Percentiles rank a stretch among this genome's conserved stretches.
Conservation (phyloP, 768 basidiomycete species). For the Macrocybe gigantea region DNA sequence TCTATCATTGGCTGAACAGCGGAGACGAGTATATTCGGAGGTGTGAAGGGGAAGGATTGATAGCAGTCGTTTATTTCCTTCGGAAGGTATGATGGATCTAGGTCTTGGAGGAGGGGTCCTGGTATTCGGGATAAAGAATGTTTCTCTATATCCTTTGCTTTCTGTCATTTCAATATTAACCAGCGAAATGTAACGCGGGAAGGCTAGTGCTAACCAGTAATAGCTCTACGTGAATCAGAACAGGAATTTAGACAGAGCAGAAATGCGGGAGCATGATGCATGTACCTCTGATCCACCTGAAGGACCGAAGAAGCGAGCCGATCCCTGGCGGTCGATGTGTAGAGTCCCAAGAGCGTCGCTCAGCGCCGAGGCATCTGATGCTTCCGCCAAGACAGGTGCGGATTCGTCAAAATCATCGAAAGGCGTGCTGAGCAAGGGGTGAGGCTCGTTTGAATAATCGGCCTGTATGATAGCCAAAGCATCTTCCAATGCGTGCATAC, state of each 20-base stretch:
- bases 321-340: slow-evolving; percentile 35
- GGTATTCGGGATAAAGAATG: slow-evolving; percentile 3
- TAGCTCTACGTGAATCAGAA: slow-evolving; percentile 26
- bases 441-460: slow-evolving; percentile 29
- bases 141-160: slow-evolving; percentile 19
- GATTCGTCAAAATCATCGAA: slow-evolving; percentile 25
- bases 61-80: slow-evolving; percentile 36
- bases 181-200: not conserved
- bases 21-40: slow-evolving; percentile 24
- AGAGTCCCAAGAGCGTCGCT: slow-evolving; percentile 37
- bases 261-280: not conserved
- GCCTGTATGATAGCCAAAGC: slow-evolving; percentile 43
- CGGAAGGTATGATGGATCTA: slow-evolving; percentile 40
- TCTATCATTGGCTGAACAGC: slow-evolving; percentile 36
- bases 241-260: slow-evolving; percentile 5
- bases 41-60: slow-evolving; percentile 40
- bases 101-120: slow-evolving; percentile 24
- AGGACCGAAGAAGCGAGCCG: slow-evolving; percentile 39
- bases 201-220: slow-evolving; percentile 27
- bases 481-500: slow-evolving; percentile 50
- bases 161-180: slow-evolving; percentile 8
- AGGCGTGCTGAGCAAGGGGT: slow-evolving; percentile 29
- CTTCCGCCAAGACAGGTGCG: slow-evolving; percentile 18
- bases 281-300: slow-evolving; percentile 46
- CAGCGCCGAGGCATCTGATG: slow-evolving; percentile 16